phyloP scores from a whole-genome alignment of 192 early-diverging fungal species.

The Coemansia sp. region DNA sequence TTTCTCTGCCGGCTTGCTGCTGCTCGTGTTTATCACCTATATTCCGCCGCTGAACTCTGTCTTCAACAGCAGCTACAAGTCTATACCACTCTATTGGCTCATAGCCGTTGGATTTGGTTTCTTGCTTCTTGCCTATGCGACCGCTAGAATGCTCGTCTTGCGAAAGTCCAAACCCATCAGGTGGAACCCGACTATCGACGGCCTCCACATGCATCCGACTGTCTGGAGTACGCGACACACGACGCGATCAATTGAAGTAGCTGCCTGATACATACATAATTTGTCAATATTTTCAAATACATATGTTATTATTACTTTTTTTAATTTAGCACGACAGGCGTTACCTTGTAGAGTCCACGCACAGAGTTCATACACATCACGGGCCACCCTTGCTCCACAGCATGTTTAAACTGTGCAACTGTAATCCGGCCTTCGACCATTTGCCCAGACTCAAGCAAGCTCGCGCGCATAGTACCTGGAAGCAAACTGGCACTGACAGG shows the following conservation, averaged over 20 bases:
- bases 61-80: conserved; percentile 70
- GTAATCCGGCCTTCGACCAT: conserved; percentile 30
- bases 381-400: conserved; percentile 28
- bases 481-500: conserved; percentile 22
- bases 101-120: conserved; percentile 84
- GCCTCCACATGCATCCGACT: conserved; percentile 84
- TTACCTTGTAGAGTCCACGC: conserved; percentile 29
- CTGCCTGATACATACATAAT: background rate
- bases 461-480: conserved; percentile 37
- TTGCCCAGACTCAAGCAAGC: conserved; percentile 23
- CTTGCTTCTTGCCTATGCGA: conserved; percentile 73
- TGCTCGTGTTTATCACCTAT: conserved; percentile 81
- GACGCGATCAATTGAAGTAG: conserved; percentile 26
- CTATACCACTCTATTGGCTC: conserved; percentile 77
- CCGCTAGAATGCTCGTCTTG: conserved; percentile 62
- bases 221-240: conserved; percentile 57
- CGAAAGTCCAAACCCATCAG: conserved; percentile 63
- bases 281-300: background rate
- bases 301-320: background rate
- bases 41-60: conserved; percentile 73
- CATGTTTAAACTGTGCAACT: conserved; percentile 32
- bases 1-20: conserved; percentile 62
- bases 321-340: background rate
- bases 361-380: conserved; percentile 53
- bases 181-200: conserved; percentile 75